Evolutionary conservation across 306 rosid species (phyloP).

Genomic region (Dryas octopetala): DNA sequence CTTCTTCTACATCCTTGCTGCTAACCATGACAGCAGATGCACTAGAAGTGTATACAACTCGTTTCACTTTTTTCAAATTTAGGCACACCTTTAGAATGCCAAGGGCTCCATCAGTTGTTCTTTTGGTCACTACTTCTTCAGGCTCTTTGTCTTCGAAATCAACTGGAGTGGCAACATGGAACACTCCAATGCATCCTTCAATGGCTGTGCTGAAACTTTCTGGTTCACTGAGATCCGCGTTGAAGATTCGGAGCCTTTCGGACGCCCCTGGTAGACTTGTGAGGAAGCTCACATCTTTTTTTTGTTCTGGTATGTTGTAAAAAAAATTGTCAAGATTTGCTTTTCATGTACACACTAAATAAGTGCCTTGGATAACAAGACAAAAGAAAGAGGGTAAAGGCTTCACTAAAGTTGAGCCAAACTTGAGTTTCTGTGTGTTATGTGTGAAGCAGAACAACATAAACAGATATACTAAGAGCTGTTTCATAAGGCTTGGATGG

Average conservation of each 20-base stretch:
- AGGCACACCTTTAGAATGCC: slow-evolving; percentile 53
- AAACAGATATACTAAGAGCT: too few species aligned
- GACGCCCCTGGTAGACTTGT: slow-evolving; percentile 47
- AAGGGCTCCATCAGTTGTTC: slow-evolving; percentile 54
- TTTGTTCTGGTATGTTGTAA: slow-evolving; percentile 15
- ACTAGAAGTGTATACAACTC: slow-evolving; percentile 65
- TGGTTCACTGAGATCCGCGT: slow-evolving; percentile 34
- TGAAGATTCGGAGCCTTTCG: slow-evolving; percentile 35
- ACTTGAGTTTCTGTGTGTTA: background rate
- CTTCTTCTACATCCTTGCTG: background rate
- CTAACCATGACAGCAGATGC: slow-evolving; percentile 28
- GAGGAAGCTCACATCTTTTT: slow-evolving; percentile 49
- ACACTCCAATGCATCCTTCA: slow-evolving; percentile 50
- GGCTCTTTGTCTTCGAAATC: slow-evolving; percentile 40
- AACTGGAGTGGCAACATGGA: slow-evolving; percentile 51
- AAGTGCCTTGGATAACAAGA: too few species aligned
- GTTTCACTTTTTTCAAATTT: slow-evolving; percentile 41
- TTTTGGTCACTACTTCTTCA: slow-evolving; percentile 41
- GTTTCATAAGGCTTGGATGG: too few species aligned
- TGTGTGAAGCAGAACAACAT: background rate
- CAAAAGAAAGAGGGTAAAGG: too few species aligned
- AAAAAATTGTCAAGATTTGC: background rate
- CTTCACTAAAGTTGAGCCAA: background rate
- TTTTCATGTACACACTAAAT: background rate
- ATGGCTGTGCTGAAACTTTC: slow-evolving; percentile 43